Base-by-base conservation (phyloP, 129 eudicot species). In the Escallonia rubra region DNA sequence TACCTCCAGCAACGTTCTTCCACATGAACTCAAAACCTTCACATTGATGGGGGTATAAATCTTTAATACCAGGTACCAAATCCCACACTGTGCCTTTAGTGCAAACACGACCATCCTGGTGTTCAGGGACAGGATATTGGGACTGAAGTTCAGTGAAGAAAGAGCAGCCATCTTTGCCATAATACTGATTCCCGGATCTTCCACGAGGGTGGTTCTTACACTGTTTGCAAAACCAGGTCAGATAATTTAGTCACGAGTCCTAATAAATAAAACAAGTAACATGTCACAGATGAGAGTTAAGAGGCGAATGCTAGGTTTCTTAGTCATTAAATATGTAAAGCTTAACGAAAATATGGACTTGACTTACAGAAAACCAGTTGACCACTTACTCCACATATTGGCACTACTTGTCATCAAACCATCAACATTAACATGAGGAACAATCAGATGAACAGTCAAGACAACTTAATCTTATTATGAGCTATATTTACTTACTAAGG, bases 11-110 rank as follows among this genome's bases (percentile, higher is more conserved):
- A 73, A 92, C 59, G 60, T 86, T 89, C 23, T 65, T 70, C 87
- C 90, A 78, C 16, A 92, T 40, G 57, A 92, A 92, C 51, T 83
- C 68, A 16, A 92, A 80, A 3, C 96, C 98, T 72, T 89, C 95
- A 56, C 42, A 75, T 75, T 92, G 98, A 51, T 92, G 98, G 6
- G 74, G 84, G 60, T 79, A 84, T 77, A 92, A 63, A 8, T 39
- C 65, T 44, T 13, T 59, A 6, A 63, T 72, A 13, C 49, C 69
- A 1, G 90, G 87, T 41, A 85, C 15, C 8, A 75, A 59, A 45
- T 85, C 82, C 87, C 80, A 85, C 2, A 85, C 82, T 0, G 90
- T 78, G 48, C 86, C 90, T 42, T 61, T 14, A 4, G 64, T 50
- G 55, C 55, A 50, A 11, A 50, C 10, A 50, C 0, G 60, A 12